A percentile compares a stretch with the other conserved stretches of the same genome.
These are phyloP conservation scores for Clonostachys byssicola DNA, from an alignment of 2,329 filamentous ascomycete species.

Conservation along the genomic window DNA sequence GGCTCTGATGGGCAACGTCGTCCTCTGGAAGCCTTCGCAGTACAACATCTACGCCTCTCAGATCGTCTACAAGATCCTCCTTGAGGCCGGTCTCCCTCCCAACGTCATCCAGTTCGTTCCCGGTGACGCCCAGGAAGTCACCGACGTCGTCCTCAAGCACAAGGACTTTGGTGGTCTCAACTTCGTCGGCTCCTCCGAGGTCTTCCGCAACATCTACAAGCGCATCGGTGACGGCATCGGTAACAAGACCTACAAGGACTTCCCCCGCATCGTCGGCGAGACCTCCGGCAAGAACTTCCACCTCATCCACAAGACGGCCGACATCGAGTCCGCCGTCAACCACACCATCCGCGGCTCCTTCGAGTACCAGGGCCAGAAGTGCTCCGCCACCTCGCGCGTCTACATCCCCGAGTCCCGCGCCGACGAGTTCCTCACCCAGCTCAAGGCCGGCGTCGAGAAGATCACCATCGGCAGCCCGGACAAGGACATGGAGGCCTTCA, in stretches of 20 bases:
- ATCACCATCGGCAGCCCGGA: constrained; percentile 21
- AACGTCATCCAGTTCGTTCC: constrained; percentile 28
- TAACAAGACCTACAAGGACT: constrained; percentile 21
- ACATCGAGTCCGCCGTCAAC: constrained; percentile 37
- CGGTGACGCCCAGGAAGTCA: constrained; percentile 25
- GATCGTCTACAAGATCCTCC: constrained; percentile 26
- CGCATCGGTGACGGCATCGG: constrained; percentile 14
- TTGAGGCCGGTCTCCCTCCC: constrained; percentile 28
- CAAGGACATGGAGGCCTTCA: constrained; percentile 28
- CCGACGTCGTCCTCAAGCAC: constrained; percentile 16
- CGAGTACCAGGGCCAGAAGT: constrained; percentile 48
- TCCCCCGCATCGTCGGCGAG: constrained; percentile 41
- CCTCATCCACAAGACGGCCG: constrained; percentile 39
- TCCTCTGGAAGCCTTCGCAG: constrained; percentile 31
- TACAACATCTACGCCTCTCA: constrained; percentile 20
- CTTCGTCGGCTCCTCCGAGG: constrained; percentile 26
- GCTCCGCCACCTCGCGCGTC: constrained; percentile 43
- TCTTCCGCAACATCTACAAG: constrained; percentile 21
- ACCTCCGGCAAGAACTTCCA: constrained; percentile 50
- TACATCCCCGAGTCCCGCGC: constrained; percentile 48
- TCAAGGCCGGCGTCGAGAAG: constrained; percentile 6
- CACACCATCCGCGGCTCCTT: constrained; percentile 43
- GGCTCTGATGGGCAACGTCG: constrained; percentile 31
- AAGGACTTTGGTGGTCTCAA: constrained; percentile 27
- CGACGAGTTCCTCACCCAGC: constrained; percentile 22